Conservation (phyloP, 371 early-diverging fungal genomes). For the Actinomortierella ambigua region DNA sequence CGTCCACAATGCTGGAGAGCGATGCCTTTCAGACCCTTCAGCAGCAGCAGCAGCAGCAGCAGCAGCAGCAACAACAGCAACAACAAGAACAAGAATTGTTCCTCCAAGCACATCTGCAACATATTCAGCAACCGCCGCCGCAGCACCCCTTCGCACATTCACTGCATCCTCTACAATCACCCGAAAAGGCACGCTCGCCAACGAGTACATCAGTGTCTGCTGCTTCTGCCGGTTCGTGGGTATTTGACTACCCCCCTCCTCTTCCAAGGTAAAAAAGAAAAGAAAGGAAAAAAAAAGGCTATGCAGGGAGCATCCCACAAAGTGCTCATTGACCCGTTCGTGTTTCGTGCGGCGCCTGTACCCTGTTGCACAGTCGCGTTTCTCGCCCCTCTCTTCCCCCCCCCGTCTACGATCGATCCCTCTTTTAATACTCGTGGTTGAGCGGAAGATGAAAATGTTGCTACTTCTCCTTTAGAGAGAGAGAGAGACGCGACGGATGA, state of each 20-base stretch:
- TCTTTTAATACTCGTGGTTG: too few species aligned
- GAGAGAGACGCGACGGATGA: too few species aligned
- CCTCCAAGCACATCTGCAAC: constrained; percentile 8
- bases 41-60: constrained; percentile 25
- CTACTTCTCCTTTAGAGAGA: too few species aligned
- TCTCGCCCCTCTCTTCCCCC: too few species aligned
- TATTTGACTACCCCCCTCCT: constrained; percentile 18
- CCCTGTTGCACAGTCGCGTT: too few species aligned
- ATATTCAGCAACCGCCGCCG: constrained; percentile 1
- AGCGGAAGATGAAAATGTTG: too few species aligned
- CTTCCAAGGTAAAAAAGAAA: neutral
- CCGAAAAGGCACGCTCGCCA: constrained; percentile 5
- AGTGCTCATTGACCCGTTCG: constrained; percentile 1
- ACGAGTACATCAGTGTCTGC: too few species aligned
- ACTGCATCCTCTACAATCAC: constrained; percentile 6
- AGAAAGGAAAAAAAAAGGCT: neutral
- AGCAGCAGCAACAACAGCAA: constrained; percentile 11
- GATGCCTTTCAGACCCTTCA: constrained; percentile 3
- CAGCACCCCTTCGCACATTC: neutral
- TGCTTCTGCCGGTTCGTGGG: too few species aligned
- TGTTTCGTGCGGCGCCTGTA: too few species aligned
- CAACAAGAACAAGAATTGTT: neutral
- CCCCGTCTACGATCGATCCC: too few species aligned
- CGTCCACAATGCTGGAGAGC: too few species aligned
- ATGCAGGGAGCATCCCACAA: neutral